Percentiles rank a stretch among this genome's conserved stretches.
Evolutionary conservation across 352 stramenopile species (phyloP).

Genomic region (Phytophthora chlamydospora): DNA sequence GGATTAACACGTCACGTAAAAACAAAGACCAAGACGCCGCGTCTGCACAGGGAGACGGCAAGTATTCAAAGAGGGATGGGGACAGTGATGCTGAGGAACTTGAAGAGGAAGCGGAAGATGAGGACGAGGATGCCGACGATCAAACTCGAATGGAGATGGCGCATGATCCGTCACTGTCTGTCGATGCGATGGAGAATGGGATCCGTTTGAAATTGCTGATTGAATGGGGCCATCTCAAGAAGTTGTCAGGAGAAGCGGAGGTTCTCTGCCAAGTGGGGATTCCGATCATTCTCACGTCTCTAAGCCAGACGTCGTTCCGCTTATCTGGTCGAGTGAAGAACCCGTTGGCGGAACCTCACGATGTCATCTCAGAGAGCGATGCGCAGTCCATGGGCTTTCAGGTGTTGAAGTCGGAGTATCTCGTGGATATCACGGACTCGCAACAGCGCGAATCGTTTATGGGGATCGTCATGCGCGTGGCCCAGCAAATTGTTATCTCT

Average conservation of each 20-base stretch:
- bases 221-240: constrained; percentile 81
- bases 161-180: constrained; percentile 76
- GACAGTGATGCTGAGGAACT: constrained; percentile 46
- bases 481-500: constrained; percentile 84
- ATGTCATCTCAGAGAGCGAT: constrained; percentile 64
- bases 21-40: constrained; percentile 28
- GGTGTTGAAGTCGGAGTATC: constrained; percentile 82
- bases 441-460: constrained; percentile 81
- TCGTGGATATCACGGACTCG: constrained; percentile 82
- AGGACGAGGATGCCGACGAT: constrained; percentile 57
- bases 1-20: constrained; percentile 58
- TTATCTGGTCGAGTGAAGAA: constrained; percentile 75
- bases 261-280: constrained; percentile 85
- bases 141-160: constrained; percentile 61
- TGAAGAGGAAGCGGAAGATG: constrained; percentile 66
- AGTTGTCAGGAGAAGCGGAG: constrained; percentile 65
- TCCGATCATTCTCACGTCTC: constrained; percentile 81
- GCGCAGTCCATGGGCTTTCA: constrained; percentile 77
- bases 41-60: constrained; percentile 17
- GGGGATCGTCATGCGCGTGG: constrained; percentile 84
- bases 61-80: constrained; percentile 13
- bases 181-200: constrained; percentile 87
- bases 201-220: constrained; percentile 83
- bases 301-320: constrained; percentile 80
- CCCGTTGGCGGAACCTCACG: constrained; percentile 48